Base-by-base conservation (phyloP, 2,329 filamentous ascomycete species). In the Fusarium denticulatum region DNA sequence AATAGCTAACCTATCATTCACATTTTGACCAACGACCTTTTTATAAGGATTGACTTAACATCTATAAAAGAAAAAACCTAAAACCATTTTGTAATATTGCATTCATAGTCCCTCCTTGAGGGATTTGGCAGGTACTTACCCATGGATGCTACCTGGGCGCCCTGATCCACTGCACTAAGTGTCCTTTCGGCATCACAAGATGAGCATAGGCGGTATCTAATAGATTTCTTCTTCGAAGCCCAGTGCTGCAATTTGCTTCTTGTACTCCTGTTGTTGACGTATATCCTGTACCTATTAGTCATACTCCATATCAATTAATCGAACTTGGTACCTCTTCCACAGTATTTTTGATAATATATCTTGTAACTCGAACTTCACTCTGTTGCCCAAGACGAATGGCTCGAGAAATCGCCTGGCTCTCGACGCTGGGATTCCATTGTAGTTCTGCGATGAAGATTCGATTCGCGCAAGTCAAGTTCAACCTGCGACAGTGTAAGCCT, bases 341-440 rank as follows among this genome's bases (percentile, higher is more conserved):
- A 0, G 84, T 85, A 2, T 79, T 58, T 1, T 80, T 75, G 1
- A 86, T 81, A 0, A 87, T 78, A 47, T 88, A 89, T 32, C 86
- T 82, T 1, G 80, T 84, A 2, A 88, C 82, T 1, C 76, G 63
- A 0, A 89, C 87, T 15, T 82, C 60, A 10, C 82, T 71, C 4
- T 77, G 72, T 64, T 89, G 87, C 0, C 86, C 85, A 1, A 89
- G 78, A 0, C 87, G 82, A 7, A 87, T 77, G 0, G 85, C 86
- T 16, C 87, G 79, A 1, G 82, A 86, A 18, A 89, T 84, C 0
- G 87, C 88, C 61, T 89, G 87, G 18, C 82, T 83, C 64, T 89
- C 88, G 0, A 87, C 83, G 5, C 82, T 84, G 0, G 87, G 87
- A 43, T 89, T 89, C 87, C 87, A 89, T 32, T 89, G 88, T 0